A percentile compares a stretch with the other conserved stretches of the same genome.
Evolutionary conservation across 345 rosid genomes (phyloP).

Genomic region (Abelmoschus esculentus): DNA sequence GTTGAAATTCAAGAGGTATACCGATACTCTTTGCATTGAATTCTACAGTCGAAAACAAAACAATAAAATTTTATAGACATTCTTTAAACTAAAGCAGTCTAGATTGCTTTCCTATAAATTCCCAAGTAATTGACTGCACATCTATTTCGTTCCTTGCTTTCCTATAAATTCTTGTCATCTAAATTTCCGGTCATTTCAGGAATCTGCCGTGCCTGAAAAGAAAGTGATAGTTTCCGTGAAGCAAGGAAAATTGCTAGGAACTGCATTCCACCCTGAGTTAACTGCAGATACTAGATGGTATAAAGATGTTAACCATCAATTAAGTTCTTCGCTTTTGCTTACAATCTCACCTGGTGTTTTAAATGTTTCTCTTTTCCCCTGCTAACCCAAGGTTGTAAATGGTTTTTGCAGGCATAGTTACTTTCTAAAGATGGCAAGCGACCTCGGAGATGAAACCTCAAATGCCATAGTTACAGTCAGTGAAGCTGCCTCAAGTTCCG

Average conservation of each 20-base stretch:
- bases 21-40: not conserved
- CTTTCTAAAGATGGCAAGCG: constrained; percentile 73
- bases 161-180: constrained; percentile 6
- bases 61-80: not conserved
- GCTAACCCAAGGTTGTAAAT: constrained; percentile 8
- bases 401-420: constrained; percentile 67
- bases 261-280: constrained; percentile 96
- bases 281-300: constrained; percentile 94
- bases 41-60: not conserved
- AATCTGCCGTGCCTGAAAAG: constrained; percentile 49
- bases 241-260: constrained; percentile 76
- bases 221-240: constrained; percentile 77
- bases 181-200: constrained; percentile 34
- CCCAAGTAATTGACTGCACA: not conserved
- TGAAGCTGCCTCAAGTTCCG: constrained; percentile 30
- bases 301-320: not conserved
- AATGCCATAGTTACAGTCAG: constrained; percentile 38
- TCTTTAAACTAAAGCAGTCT: not conserved
- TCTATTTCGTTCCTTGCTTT: not conserved
- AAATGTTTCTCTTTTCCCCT: not conserved
- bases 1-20: constrained; percentile 80
- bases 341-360: constrained; percentile 16
- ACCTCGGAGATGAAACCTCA: constrained; percentile 46
- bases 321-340: not conserved
- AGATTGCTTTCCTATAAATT: not conserved